phyloP scores from a whole-genome alignment of 768 basidiomycete genomes.

The Postia placenta region DNA sequence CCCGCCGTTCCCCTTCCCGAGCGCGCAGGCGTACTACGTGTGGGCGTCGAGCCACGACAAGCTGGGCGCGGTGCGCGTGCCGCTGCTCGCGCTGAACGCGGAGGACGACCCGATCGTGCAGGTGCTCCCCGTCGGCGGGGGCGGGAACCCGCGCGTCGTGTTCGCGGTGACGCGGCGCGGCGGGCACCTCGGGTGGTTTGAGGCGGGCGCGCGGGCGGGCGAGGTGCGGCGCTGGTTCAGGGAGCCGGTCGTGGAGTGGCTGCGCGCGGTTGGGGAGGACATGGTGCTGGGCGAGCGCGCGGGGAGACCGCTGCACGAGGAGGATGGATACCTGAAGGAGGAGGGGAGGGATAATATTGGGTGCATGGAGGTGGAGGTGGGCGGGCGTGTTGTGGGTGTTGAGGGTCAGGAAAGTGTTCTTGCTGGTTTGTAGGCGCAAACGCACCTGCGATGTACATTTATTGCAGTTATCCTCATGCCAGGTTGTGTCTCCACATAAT shows the following conservation, averaged over 20 bases:
- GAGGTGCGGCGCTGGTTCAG: conserved; percentile 44
- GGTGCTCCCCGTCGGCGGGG: conserved; percentile 49
- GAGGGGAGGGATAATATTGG: conserved; percentile 50
- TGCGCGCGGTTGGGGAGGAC: conserved; percentile 50
- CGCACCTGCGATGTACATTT: too few species aligned
- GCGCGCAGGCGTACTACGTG: conserved; percentile 40
- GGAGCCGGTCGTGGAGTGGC: conserved; percentile 67
- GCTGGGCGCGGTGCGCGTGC: conserved; percentile 55
- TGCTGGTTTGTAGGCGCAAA: conserved; percentile 61
- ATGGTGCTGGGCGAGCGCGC: conserved; percentile 31
- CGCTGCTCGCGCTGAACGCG: conserved; percentile 73
- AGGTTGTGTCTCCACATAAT: too few species aligned
- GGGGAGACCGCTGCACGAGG: conserved; percentile 35
- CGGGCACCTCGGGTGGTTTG: conserved; percentile 84
- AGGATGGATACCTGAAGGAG: conserved; percentile 59
- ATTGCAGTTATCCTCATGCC: too few species aligned
- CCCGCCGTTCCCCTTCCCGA: conserved; percentile 39
- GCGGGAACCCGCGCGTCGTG: conserved; percentile 45
- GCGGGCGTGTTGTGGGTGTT: conserved; percentile 47
- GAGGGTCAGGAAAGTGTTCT: conserved; percentile 47
- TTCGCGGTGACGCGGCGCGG: conserved; percentile 62
- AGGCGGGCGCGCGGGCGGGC: conserved; percentile 28
- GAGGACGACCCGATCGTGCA: conserved; percentile 74
- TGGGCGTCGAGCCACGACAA: conserved; percentile 56
- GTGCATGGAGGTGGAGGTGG: conserved; percentile 50